phyloP scores from a whole-genome alignment of 768 basidiomycete genomes.

The Dictyophora rubrovolvata region DNA sequence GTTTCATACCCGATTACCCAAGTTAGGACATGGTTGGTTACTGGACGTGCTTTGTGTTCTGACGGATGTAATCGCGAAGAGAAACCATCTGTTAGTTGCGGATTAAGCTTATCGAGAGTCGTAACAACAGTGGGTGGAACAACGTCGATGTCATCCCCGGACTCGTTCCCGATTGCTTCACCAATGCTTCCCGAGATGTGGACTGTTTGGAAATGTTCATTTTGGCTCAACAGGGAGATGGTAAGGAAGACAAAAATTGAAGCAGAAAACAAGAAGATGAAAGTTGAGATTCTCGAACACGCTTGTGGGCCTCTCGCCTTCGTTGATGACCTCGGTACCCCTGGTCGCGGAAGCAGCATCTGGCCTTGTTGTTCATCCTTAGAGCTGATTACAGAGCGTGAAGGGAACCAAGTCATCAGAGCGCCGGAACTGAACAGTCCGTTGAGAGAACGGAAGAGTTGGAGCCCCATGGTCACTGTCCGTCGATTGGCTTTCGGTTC shows the following conservation, averaged over 20 bases:
- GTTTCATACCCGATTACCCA: constrained; percentile 10
- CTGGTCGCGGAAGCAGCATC: not conserved
- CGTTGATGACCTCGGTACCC: not conserved
- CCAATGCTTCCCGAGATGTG: not conserved
- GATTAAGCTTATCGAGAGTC: not conserved
- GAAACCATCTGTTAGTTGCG: not conserved
- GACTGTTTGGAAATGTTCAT: not conserved
- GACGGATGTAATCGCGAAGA: constrained; percentile 1
- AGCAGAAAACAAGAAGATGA: not conserved
- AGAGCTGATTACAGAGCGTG: no score
- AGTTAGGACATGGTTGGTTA: not conserved
- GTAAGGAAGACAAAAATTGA: not conserved
- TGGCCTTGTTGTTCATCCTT: not conserved
- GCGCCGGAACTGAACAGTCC: no score
- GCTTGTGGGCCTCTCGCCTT: not conserved
- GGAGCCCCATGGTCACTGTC: no score
- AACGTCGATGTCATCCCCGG: not conserved
- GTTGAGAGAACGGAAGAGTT: no score
- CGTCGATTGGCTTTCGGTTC: no score
- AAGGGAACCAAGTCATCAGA: no score
- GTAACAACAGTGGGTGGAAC: not conserved
- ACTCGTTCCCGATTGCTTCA: not conserved
- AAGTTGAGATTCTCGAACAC: not conserved
- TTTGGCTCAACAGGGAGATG: not conserved
- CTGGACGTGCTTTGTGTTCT: not conserved